These are phyloP conservation scores for Fraxinus paxiana DNA, from an alignment of 305 asterid genomes.

Conservation along the genomic window DNA sequence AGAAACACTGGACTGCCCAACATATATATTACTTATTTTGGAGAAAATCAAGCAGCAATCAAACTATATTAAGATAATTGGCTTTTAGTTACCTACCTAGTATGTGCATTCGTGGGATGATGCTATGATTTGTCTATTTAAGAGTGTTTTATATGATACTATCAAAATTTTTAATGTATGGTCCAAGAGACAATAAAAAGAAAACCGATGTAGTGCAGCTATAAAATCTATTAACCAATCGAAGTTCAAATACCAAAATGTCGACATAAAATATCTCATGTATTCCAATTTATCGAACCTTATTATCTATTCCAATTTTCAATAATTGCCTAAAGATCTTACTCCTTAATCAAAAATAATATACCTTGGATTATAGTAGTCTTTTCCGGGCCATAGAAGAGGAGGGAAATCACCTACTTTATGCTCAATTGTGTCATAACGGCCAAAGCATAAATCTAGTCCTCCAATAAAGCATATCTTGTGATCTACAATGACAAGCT, in stretches of 20 bases:
- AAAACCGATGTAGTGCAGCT: not conserved
- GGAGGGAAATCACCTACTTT: conserved; percentile 68
- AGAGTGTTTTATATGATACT: not conserved
- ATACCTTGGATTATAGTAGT: conserved; percentile 93
- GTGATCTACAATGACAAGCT: conserved; percentile 85
- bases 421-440: conserved; percentile 82
- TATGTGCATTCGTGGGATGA: not conserved
- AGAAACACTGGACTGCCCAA: conserved; percentile 1
- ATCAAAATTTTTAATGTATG: not conserved
- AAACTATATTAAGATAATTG: not conserved
- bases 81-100: not conserved
- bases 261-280: not conserved
- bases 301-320: conserved; percentile 2
- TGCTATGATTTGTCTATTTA: not conserved
- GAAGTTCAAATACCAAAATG: not conserved
- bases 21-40: not conserved
- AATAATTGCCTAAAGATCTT: not conserved
- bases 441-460: conserved; percentile 90
- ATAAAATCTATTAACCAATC: not conserved
- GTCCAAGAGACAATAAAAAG: not conserved
- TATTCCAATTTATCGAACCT: not conserved
- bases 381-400: conserved; percentile 83
- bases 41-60: not conserved
- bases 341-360: conserved; percentile 4
- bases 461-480: conserved; percentile 81